Evolutionary conservation across 495 filamentous ascomycete genomes (phyloP), one percentile per base, ranked within the genome.

Genomic region (Penicillium tannophilum): DNA sequence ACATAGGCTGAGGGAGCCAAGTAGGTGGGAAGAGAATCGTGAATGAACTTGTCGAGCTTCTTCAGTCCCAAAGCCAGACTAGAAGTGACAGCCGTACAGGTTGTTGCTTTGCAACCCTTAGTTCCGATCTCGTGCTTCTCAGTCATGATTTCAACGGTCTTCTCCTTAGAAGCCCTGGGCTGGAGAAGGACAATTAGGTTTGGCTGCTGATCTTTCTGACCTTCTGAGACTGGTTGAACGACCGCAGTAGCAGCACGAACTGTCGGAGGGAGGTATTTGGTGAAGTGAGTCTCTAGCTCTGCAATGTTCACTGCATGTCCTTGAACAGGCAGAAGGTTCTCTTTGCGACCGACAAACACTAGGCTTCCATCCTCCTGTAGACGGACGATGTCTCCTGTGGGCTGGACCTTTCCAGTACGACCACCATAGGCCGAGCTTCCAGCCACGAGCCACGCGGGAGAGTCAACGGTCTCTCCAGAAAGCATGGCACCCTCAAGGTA

Each of bases 1-100:
- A 80, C 49, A 45, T 76, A 78, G 0, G 63, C 59, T 26, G 67
- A 71, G 0, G 77, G 77, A 4, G 68, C 55, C 76, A 80, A 76
- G 54, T 78, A 75, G 0, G 73, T 69, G 11, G 75, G 74, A 3
- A 76, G 58, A 23, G 66, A 70, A 60, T 76, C 73, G 4, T 56
- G 60, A 23, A 71, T 63, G 31, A 69, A 75, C 33, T 74, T 78
- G 61, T 74, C 63, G 4, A 78, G 62, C 26, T 66, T 67, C 53
- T 66, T 72, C 24, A 78, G 36, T 7, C 66, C 63, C 1, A 63
- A 48, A 23, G 64, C 65, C 23, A 75, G 65, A 28, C 41, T 62
- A 2, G 60, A 47, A 0, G 73, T 35, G 1, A 52, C 63, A 0
- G 43, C 44, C n/a, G 60, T 23, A 2, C 58, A 54, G 31, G 14